Base-by-base conservation (phyloP, 2,329 filamentous ascomycete species). In the Fusarium solani-melongenae region DNA sequence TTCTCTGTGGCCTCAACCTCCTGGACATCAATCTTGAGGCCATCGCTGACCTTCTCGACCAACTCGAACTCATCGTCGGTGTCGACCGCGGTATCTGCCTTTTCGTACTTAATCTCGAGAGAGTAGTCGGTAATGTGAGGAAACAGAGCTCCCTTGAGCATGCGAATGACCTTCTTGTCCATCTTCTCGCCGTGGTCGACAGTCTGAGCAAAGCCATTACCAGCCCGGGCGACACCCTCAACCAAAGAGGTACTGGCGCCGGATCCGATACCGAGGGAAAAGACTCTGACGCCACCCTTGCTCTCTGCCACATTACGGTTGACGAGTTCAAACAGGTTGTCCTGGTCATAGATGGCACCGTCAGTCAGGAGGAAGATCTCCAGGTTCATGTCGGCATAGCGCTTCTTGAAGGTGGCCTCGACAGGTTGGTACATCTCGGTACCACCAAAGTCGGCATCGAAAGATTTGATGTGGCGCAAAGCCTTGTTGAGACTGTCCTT, bases 131-230 rank as follows among this genome's bases (percentile, higher is more conserved):
- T 86, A 51, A 93, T 84, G 70, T 94, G 92, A 0, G 92, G 91
- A 2, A 88, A 90, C 22, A 94, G 81, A 0, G 92, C 90, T 0
- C 89, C 92, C 77, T 93, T 93, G 65, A 95, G 84, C 92, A 95
- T 94, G 3, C 92, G 88, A 3, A 94, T 86, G 1, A 94, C 87
- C 78, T 92, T 93, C 71, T 83, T 88, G 74, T 92, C 90, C 81
- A 94, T 89, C 76, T 91, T 90, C 78, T 94, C 92, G 2, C 87
- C 83, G 8, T 89, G 82, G 2, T 84, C 85, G 0, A 94, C 91
- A 0, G 87, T 85, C 79, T 94, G 92, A 0, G 88, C 81, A 68
- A 92, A 90, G 4, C 89, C 89, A 22, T 87, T 86, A 2, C 89
- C 89, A 11, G 85, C 86, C 7, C 85, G 81, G 1, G 88, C 87